A percentile compares a stretch with the other conserved stretches of the same genome.
Conservation (phyloP, 495 filamentous ascomycete species). For the Neurospora hispaniola region DNA sequence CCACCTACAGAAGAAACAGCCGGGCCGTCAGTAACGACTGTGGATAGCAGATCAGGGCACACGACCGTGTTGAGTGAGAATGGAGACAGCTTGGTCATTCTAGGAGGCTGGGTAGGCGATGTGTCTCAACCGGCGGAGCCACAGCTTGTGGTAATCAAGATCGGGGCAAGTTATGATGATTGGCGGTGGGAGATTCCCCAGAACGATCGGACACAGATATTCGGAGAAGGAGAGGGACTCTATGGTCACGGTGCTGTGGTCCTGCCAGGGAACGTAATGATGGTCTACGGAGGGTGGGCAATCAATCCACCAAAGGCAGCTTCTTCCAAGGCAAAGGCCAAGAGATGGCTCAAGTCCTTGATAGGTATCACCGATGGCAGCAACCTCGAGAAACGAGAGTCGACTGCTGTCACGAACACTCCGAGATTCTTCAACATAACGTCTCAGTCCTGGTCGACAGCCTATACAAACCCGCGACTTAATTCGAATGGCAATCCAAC, state of each 20-base stretch:
- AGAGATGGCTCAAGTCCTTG: not conserved
- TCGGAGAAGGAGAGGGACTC: conserved; percentile 37
- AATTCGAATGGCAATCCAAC: not conserved
- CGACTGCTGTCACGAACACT: conserved; percentile 26
- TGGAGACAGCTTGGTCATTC: conserved; percentile 60
- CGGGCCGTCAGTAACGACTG: conserved; percentile 10
- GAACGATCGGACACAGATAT: conserved; percentile 15
- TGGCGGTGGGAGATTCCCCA: conserved; percentile 70
- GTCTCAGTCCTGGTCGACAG: conserved; percentile 56
- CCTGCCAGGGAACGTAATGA: conserved; percentile 80
- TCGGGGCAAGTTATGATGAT: conserved; percentile 59
- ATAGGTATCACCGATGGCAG: not conserved
- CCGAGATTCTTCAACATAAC: conserved; percentile 71
- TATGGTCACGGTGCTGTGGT: conserved; percentile 81
- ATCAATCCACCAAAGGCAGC: conserved; percentile 31
- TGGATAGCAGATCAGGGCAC: conserved; percentile 81
- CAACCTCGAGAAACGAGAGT: conserved; percentile 15
- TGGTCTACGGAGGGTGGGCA: conserved; percentile 71
- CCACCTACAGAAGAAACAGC: conserved; percentile 31
- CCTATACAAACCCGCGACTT: conserved; percentile 50
- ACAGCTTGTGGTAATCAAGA: conserved; percentile 62
- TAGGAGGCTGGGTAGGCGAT: conserved; percentile 90
- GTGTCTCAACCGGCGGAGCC: conserved; percentile 61
- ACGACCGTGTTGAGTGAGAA: conserved; percentile 70
- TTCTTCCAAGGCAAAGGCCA: not conserved